Percentiles rank a stretch among this genome's conserved stretches.
phyloP scores from a whole-genome alignment of 192 early-diverging fungal genomes.

The Backusella tarrabulga region DNA sequence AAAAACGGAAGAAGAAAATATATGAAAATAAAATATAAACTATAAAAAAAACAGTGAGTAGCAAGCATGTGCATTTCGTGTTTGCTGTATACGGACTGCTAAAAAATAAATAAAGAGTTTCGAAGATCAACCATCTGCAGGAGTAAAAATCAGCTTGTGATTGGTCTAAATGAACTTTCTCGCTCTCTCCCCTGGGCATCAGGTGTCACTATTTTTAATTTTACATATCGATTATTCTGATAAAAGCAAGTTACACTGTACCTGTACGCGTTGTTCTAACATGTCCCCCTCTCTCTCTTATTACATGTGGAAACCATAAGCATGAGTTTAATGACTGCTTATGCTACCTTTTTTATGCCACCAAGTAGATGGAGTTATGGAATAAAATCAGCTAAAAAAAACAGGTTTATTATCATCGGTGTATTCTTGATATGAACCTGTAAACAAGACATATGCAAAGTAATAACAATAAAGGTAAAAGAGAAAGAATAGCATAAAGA shows the following conservation, averaged over 20 bases:
- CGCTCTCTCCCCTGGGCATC: background rate
- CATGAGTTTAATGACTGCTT: background rate
- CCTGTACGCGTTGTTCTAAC: background rate
- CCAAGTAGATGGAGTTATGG: too few relatives aligned
- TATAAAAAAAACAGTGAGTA: background rate
- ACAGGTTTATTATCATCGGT: background rate
- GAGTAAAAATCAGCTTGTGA: background rate
- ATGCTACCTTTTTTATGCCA: background rate
- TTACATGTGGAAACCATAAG: background rate
- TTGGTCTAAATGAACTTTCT: background rate
- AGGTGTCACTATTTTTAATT: constrained; percentile 3
- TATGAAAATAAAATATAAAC: background rate
- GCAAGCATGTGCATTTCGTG: constrained; percentile 6
- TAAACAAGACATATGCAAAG: background rate
- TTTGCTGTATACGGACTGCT: background rate
- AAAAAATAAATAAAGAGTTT: background rate
- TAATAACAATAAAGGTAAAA: background rate
- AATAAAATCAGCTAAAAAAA: background rate
- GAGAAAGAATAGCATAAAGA: background rate
- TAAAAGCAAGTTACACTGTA: background rate
- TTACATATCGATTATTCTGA: background rate
- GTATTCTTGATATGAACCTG: background rate
- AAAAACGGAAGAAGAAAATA: background rate
- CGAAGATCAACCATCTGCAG: constrained; percentile 6
- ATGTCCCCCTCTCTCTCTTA: background rate